These are phyloP conservation scores for Oryza meyeriana DNA, from an alignment of 176 grass and related monocot species.

Conservation along the genomic window DNA sequence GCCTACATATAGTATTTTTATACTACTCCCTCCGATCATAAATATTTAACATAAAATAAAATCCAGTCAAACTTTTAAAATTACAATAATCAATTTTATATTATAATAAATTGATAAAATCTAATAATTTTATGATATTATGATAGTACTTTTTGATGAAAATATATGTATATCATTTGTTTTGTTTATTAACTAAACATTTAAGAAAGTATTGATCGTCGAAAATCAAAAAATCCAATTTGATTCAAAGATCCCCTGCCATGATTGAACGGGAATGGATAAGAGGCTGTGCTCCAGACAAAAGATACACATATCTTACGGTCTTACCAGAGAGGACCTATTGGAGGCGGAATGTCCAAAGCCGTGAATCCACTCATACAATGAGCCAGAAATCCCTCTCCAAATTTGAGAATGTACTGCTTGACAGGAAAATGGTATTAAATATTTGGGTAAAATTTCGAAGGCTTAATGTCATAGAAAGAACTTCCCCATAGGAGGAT, in stretches of 20 bases:
- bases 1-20: neutral
- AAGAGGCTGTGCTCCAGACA: neutral
- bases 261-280: too few species aligned
- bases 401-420: constrained; percentile 67
- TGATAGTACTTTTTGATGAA: too few species aligned
- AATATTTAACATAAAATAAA: neutral
- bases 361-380: constrained; percentile 70
- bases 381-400: constrained; percentile 42
- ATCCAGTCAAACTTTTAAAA: too few species aligned
- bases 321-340: constrained; percentile 67
- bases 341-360: constrained; percentile 52
- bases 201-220: neutral
- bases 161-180: too few species aligned
- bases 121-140: too few species aligned
- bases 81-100: neutral
- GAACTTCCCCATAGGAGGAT: neutral
- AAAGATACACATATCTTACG: neutral
- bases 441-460: neutral
- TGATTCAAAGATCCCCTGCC: too few species aligned
- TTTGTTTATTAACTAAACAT: neutral
- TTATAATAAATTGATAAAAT: too few species aligned
- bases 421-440: neutral
- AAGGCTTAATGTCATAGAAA: neutral
- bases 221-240: neutral
- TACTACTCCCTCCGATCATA: neutral